Conservation (phyloP, 441 rosid genomes). For the Biscutella laevigata region DNA sequence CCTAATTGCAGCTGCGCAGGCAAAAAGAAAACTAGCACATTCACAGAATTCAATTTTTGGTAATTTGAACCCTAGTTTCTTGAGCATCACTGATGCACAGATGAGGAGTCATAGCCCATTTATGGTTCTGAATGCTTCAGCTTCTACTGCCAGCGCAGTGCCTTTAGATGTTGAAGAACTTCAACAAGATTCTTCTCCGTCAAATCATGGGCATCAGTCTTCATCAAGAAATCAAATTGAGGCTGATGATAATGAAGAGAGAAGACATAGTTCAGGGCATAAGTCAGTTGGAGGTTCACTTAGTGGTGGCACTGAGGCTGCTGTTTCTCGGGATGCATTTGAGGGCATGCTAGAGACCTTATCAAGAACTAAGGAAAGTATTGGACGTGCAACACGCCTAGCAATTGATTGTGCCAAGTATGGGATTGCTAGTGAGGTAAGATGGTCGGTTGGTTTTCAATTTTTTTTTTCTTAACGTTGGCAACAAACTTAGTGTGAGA, state of each 20-base stretch:
- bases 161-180: constrained; percentile 39
- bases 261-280: constrained; percentile 60
- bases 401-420: constrained; percentile 98
- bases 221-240: constrained; percentile 40
- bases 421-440: constrained; percentile 95
- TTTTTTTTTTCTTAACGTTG: constrained; percentile 5
- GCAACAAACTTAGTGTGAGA: not conserved
- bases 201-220: constrained; percentile 43
- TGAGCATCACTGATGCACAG: constrained; percentile 37
- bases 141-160: constrained; percentile 30
- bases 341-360: constrained; percentile 99
- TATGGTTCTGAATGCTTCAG: constrained; percentile 35
- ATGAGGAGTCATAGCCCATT: constrained; percentile 55
- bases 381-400: constrained; percentile 97
- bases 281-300: constrained; percentile 66
- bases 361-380: constrained; percentile 97
- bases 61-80: constrained; percentile 32
- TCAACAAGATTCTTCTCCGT: constrained; percentile 49
- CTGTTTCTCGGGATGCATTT: constrained; percentile 97
- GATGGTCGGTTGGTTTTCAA: constrained; percentile 11
- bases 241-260: constrained; percentile 68
- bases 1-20: constrained; percentile 98
- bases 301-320: constrained; percentile 94
- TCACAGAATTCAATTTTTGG: constrained; percentile 36
- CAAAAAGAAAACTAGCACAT: constrained; percentile 84